phyloP scores from a whole-genome alignment of 345 rosid genomes.

The Euphorbia lathyris region DNA sequence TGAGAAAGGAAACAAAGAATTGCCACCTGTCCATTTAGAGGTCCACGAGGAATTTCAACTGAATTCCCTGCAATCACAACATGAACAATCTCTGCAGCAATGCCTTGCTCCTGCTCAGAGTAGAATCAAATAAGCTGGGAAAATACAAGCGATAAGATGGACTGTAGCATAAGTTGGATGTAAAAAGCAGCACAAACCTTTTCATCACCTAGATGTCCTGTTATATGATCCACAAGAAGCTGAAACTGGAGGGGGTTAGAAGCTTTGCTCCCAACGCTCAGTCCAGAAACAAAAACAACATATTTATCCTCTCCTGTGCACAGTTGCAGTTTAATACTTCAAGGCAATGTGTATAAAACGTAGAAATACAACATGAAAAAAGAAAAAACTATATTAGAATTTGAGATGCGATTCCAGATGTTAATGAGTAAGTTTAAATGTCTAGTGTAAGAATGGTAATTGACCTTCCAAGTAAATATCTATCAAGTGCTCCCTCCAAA shows the following conservation, averaged over 20 bases:
- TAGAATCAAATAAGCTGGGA: conserved; percentile 17
- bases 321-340: conserved; percentile 17
- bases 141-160: conserved; percentile 3
- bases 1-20: neutral
- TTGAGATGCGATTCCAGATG: neutral
- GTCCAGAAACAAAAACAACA: conserved; percentile 80
- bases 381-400: neutral
- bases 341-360: conserved; percentile 18
- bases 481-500: too few species aligned
- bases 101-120: conserved; percentile 59
- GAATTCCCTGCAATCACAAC: conserved; percentile 92
- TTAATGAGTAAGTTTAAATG: neutral
- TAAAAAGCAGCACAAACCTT: conserved; percentile 45
- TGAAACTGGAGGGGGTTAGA: conserved; percentile 86
- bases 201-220: conserved; percentile 88
- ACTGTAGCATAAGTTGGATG: conserved; percentile 15
- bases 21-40: conserved; percentile 72
- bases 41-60: conserved; percentile 67
- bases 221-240: conserved; percentile 95
- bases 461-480: neutral
- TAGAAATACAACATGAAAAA: neutral
- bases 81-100: conserved; percentile 82
- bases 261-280: conserved; percentile 58
- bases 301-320: conserved; percentile 77
- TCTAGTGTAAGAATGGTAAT: neutral